Base-by-base conservation (phyloP, 352 stramenopile species). In the Thalassiosira mediterranea region DNA sequence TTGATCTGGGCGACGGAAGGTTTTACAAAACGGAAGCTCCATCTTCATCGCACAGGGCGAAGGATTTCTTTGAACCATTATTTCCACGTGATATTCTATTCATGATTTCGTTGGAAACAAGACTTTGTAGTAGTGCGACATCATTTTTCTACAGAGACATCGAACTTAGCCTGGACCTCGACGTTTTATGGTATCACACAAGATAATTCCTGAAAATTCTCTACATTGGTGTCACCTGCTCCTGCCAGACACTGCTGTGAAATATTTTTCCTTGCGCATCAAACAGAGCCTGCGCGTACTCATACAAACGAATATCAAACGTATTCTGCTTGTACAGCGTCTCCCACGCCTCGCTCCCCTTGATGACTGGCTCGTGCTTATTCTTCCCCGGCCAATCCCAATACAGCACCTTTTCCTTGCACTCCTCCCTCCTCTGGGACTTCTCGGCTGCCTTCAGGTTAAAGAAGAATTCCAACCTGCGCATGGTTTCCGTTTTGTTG, bases 351-450 rank as follows among this genome's bases (percentile, higher is more conserved):
- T 73, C 53, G 32, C 62, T 72, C 19, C 63, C 63, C 37, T 77
- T 54, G 0, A 57, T 23, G 4, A 76, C 17, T 40, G 1, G 51
- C 15, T 74, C 54, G 21, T 84, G 76, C 40, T 67, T 70, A 68
- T 84, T 80, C 47, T 81, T 81, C 17, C 71, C 76, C 8, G 76
- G 66, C 71, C 76, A 81, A 49, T 81, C 57, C 71, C 63, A 81
- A 60, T 81, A 72, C 7, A 78, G 38, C 44, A 84, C 53, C 42
- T 84, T 81, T 8, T 74, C 64, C 57, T 63, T 46, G 47, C 71
- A 84, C 7, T 81, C 76, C 29, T 68, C 59, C 57, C 52, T 65
- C 44, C 72, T 64, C 28, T 71, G 69, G 15, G 38, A 51, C 49
- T 46, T 44, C 31, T 71, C 57, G n/a, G 59, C 40, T n/a, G n/a